Evolutionary conservation across 2,329 filamentous ascomycete species (phyloP), one percentile per base, ranked within the genome.

Genomic region (Dactylellina parvicollis): DNA sequence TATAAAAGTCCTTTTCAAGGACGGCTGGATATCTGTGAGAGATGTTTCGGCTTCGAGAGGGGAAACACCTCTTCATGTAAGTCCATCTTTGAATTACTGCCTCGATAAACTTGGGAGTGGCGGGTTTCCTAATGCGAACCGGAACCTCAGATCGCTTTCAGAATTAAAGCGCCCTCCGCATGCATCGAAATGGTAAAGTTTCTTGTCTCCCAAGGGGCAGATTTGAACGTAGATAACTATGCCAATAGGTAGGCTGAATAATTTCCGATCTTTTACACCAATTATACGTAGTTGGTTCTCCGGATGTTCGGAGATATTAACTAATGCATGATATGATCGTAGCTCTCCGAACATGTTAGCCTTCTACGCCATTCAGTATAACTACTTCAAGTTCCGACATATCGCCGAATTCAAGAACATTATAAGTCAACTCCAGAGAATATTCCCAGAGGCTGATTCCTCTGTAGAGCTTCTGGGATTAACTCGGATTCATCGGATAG

Each of bases 21-120:
- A 46, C 2, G 18, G 54, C 3, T 30, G 34, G 18, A 16, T 40
- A 5, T 59, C 54, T 2, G 16, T 46, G 1, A 59, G 24, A 24
- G 54, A 59, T 20, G 20, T 59, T n/a, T 18, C 16, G 30, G 30
- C 30, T n/a, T 1, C 18, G 3, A 1, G 4, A 1, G 54, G 54
- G 26, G 10, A 16, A 26, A 46, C 22, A 22, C 9, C 46, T 16
- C 38, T 59, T 34, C 54, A 59, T 34, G 54, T 59, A 46, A 34
- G 49, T n/a, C n/a, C 7, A 40, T 40, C 4, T 40, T 16, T 40
- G 4, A 40, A n/a, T n/a, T 16, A 14, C 36, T 5, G 7, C 7
- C 36, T 4, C n/a, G 10, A 16, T 4, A 14, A 12, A 40, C 36
- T 16, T 16, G n/a, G n/a, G n/a, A n/a, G n/a, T n/a, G n/a, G 36